Evolutionary conservation across 2,329 filamentous ascomycete genomes (phyloP).

Genomic region (Colletotrichum nymphaeae): DNA sequence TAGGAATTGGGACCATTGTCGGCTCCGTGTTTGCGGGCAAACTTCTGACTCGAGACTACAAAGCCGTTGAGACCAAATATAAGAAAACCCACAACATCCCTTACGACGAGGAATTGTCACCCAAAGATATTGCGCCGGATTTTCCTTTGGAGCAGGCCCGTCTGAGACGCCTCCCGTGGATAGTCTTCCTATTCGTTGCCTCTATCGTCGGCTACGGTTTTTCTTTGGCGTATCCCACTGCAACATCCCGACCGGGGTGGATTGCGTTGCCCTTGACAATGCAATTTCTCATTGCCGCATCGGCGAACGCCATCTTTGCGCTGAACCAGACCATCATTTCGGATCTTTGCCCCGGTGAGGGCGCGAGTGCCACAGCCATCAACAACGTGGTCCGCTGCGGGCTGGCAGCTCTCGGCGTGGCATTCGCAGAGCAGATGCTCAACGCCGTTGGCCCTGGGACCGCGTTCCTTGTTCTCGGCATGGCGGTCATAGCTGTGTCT

Average conservation of each 20-base stretch:
- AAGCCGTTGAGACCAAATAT: conserved; percentile 38
- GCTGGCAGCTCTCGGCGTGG: conserved; percentile 25
- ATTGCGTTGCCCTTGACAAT: conserved; percentile 42
- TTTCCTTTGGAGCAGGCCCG: conserved; percentile 57
- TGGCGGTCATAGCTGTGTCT: conserved; percentile 26
- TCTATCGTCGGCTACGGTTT: conserved; percentile 53
- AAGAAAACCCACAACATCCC: conserved; percentile 33
- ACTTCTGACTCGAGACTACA: conserved; percentile 51
- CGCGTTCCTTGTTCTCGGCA: conserved; percentile 16
- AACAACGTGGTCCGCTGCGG: conserved; percentile 44
- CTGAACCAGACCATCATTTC: conserved; percentile 48
- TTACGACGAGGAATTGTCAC: conserved; percentile 42
- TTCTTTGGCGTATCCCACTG: conserved; percentile 39
- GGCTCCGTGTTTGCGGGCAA: conserved; percentile 54
- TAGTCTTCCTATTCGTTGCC: conserved; percentile 41
- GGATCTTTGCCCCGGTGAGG: conserved; percentile 45
- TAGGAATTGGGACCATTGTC: conserved; percentile 51
- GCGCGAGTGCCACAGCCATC: conserved; percentile 47
- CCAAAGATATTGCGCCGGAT: conserved; percentile 42
- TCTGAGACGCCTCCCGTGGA: conserved; percentile 52
- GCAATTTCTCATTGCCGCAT: conserved; percentile 49
- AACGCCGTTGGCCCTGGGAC: conserved; percentile 22
- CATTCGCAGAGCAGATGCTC: conserved; percentile 28
- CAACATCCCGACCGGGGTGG: conserved; percentile 37
- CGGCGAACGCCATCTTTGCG: conserved; percentile 50